These are phyloP conservation scores for Tetrapisispora nanseiensis DNA, from an alignment of 805 yeast genomes.

Conservation along the genomic window DNA sequence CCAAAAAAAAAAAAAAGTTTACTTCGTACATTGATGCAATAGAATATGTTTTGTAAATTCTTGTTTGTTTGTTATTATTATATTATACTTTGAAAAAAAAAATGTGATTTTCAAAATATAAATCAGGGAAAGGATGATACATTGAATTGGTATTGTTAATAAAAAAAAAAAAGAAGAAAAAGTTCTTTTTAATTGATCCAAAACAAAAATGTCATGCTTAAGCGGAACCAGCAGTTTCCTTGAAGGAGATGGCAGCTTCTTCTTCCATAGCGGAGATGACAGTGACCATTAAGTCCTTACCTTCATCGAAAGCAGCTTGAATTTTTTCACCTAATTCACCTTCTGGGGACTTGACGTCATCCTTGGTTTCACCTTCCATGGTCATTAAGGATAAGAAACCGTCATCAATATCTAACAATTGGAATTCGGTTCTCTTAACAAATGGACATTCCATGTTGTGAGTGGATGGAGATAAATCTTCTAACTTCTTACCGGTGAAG, in stretches of 20 bases:
- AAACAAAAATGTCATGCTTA: constrained; percentile 9
- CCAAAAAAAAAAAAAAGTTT: constrained; percentile 2
- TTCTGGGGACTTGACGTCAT: constrained; percentile 96
- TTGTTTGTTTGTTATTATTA: neutral
- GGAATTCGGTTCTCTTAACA: constrained; percentile 91
- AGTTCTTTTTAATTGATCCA: too few species aligned
- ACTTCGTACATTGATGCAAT: constrained; percentile 6
- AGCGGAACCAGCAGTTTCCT: constrained; percentile 85
- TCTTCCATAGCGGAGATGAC: constrained; percentile 98
- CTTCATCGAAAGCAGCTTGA: constrained; percentile 91
- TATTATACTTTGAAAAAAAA: neutral
- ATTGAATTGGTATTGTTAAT: too few species aligned
- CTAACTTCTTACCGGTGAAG: constrained; percentile 98
- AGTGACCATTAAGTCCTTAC: constrained; percentile 95
- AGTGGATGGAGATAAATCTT: constrained; percentile 99
- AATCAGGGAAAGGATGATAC: too few species aligned
- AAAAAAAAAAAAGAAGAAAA: neutral
- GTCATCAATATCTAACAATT: constrained; percentile 95
- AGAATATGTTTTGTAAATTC: constrained; percentile 4
- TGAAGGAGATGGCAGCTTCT: constrained; percentile 97
- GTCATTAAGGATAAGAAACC: constrained; percentile 96
- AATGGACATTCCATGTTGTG: constrained; percentile 99
- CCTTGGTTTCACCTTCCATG: constrained; percentile 97
- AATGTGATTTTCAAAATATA: too few species aligned
- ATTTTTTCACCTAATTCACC: constrained; percentile 93